Evolutionary conservation across 495 filamentous ascomycete genomes (phyloP).

Genomic region (Xylaria scruposa): DNA sequence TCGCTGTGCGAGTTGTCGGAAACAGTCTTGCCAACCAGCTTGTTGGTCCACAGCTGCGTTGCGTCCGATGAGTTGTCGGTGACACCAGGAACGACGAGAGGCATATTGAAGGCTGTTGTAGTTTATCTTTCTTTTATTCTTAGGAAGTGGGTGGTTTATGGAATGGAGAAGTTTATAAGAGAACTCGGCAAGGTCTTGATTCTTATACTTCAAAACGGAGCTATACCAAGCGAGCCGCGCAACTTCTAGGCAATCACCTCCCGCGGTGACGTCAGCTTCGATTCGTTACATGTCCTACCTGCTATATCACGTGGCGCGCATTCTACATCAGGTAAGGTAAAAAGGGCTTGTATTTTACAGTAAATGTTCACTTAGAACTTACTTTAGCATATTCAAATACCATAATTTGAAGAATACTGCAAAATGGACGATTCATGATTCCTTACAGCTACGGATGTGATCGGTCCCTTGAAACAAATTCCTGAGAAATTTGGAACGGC

Average conservation of each 20-base stretch:
- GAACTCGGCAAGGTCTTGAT: neutral
- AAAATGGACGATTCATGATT: neutral
- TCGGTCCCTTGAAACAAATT: neutral
- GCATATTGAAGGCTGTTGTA: constrained; percentile 60
- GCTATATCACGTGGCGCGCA: neutral
- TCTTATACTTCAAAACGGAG: neutral
- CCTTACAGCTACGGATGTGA: neutral
- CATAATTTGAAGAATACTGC: too few relatives aligned
- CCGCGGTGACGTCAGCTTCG: constrained; percentile 20
- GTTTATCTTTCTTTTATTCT: neutral
- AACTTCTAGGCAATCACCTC: constrained; percentile 8
- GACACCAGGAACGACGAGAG: constrained; percentile 81
- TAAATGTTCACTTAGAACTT: neutral
- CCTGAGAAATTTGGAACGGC: neutral
- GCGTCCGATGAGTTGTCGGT: constrained; percentile 55
- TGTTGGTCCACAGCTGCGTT: constrained; percentile 72
- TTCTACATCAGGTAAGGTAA: constrained; percentile 3
- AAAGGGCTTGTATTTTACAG: neutral
- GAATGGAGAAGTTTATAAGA: neutral
- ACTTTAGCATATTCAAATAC: neutral
- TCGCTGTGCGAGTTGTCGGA: constrained; percentile 49
- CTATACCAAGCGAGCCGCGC: neutral
- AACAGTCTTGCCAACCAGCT: constrained; percentile 77
- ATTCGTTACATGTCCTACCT: constrained; percentile 10
- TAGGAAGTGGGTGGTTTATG: neutral